phyloP scores from a whole-genome alignment of 306 rosid species.

The Ziziphus jujuba region DNA sequence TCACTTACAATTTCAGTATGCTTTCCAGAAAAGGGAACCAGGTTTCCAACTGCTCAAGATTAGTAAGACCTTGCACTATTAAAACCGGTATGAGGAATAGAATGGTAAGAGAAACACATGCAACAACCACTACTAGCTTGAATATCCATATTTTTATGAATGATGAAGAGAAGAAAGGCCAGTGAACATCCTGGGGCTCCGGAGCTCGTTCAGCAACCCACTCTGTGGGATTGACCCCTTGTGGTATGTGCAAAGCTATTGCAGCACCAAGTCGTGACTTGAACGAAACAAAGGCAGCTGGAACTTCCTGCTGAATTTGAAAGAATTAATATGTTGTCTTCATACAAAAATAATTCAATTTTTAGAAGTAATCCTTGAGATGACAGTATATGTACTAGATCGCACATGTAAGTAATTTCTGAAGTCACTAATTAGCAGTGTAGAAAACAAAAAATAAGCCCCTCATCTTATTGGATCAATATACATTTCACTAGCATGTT shows the following conservation, averaged over 20 bases:
- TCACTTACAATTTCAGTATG: constrained; percentile 64
- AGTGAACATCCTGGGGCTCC: constrained; percentile 76
- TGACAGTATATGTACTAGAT: not conserved
- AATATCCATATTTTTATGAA: constrained; percentile 66
- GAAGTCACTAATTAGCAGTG: not conserved
- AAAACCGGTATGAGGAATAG: constrained; percentile 75
- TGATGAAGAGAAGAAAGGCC: constrained; percentile 75
- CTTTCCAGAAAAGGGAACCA: constrained; percentile 68
- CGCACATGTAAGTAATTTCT: not conserved
- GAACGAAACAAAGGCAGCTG: constrained; percentile 86
- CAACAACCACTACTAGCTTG: constrained; percentile 56
- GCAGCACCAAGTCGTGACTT: constrained; percentile 86
- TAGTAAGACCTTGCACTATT: constrained; percentile 73
- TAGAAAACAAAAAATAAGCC: not conserved
- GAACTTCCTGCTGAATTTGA: constrained; percentile 56
- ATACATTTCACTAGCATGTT: too few species aligned
- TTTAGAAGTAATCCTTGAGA: not conserved
- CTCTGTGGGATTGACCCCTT: constrained; percentile 73
- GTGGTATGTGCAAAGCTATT: constrained; percentile 60
- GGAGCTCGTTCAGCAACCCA: constrained; percentile 87
- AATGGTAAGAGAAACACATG: constrained; percentile 49
- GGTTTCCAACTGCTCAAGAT: constrained; percentile 62
- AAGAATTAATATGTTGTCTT: constrained; percentile 15
- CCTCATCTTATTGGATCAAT: too few species aligned
- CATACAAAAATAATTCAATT: constrained; percentile 16